A percentile compares a stretch with the other conserved stretches of the same genome.
Evolutionary conservation across 2,329 filamentous ascomycete genomes (phyloP).

Genomic region (Biscogniauxia marginata): DNA sequence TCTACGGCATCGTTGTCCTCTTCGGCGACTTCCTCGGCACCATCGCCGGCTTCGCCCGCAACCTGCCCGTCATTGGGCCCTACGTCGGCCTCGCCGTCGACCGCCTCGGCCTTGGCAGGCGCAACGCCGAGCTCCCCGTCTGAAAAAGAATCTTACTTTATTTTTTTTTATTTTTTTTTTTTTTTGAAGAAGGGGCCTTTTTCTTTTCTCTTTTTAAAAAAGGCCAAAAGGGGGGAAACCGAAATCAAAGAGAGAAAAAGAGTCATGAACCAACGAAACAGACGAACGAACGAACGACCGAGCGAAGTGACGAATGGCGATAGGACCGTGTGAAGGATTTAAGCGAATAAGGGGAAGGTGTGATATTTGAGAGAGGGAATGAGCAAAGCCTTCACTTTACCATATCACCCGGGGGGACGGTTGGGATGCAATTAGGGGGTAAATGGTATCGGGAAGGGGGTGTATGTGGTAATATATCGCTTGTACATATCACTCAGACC

Average conservation of each 20-base stretch:
- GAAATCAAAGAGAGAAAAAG: too few species aligned
- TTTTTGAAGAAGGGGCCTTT: too few species aligned
- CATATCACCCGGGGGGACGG: too few species aligned
- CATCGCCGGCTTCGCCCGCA: slow-evolving; percentile 82
- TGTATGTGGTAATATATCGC: too few species aligned
- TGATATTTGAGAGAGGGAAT: not conserved
- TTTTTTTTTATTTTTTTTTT: not conserved
- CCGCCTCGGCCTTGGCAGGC: slow-evolving; percentile 62
- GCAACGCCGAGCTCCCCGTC: slow-evolving; percentile 76
- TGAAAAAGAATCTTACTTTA: slow-evolving; percentile 38
- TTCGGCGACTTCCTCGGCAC: slow-evolving; percentile 97
- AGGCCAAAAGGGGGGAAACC: too few species aligned
- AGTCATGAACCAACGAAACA: too few species aligned
- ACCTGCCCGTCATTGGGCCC: slow-evolving; percentile 80
- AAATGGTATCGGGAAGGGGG: slow-evolving; percentile 6
- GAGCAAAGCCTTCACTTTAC: too few species aligned
- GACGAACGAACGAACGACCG: too few species aligned
- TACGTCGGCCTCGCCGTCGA: slow-evolving; percentile 77
- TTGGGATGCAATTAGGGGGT: slow-evolving; percentile 7
- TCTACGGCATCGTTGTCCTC: slow-evolving; percentile 88
- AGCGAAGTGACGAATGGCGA: too few species aligned
- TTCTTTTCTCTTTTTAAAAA: too few species aligned
- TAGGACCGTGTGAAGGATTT: too few species aligned
- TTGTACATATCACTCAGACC: too few species aligned
- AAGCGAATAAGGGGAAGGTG: not conserved